phyloP scores from a whole-genome alignment of 371 early-diverging fungal species.

The Syncephalis fuscata region DNA sequence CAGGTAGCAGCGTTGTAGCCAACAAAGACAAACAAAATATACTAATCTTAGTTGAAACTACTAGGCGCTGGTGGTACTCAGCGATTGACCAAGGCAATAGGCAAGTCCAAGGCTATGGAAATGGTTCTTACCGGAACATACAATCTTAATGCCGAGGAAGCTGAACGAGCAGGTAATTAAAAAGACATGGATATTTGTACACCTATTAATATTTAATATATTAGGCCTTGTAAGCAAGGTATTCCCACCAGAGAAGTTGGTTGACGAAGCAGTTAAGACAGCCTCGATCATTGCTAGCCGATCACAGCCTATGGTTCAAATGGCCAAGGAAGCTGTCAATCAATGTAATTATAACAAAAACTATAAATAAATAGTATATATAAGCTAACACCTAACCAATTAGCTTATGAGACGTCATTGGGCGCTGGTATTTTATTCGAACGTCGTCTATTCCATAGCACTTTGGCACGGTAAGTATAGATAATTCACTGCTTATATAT shows the following conservation, averaged over 20 bases:
- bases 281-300: constrained; percentile 70
- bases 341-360: constrained; percentile 51
- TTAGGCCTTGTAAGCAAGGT: constrained; percentile 76
- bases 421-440: constrained; percentile 81
- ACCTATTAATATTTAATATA: not conserved
- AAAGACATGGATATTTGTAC: no score
- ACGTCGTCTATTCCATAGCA: constrained; percentile 84
- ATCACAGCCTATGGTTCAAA: constrained; percentile 77
- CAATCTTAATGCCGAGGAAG: constrained; percentile 79
- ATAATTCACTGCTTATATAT: not conserved
- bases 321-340: constrained; percentile 95
- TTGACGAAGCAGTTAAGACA: constrained; percentile 83
- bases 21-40: not conserved
- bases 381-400: not conserved
- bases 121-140: constrained; percentile 75
- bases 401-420: constrained; percentile 79
- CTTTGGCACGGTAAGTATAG: constrained; percentile 63
- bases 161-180: constrained; percentile 44
- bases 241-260: constrained; percentile 69
- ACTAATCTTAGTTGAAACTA: not conserved
- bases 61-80: constrained; percentile 75
- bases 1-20: constrained; percentile 30
- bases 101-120: constrained; percentile 98
- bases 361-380: not conserved
- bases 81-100: constrained; percentile 84